Evolutionary conservation across 306 rosid species (phyloP), one percentile per base, ranked within the genome.

Genomic region (Casuarina equisetifolia): DNA sequence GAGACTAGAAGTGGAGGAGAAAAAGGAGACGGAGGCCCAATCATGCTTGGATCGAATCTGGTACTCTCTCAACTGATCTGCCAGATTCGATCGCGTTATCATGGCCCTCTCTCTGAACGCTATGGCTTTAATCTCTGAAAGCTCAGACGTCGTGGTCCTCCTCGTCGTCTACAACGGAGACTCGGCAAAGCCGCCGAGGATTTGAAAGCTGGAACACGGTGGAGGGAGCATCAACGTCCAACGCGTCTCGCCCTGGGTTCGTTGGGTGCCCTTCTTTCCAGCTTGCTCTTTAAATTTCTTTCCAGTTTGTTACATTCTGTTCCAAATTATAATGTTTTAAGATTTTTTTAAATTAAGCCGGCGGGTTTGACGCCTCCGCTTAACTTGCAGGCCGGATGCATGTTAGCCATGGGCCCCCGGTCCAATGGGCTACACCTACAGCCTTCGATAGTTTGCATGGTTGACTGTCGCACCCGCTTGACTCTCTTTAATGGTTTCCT

Each of bases 51-150:
- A 96, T 96, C 99, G 94, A 91, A 96, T 89, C 92, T 96, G 99
- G 84, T 96, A 96, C 83, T 96, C 99, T 57, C 98, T 80, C 74
- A 96, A 87, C 91, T 92, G 98, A 78, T 96, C 99, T 12, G 92
- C 99, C 78, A 96, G 97, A 92, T 96, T 96, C 89, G 99, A 96
- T 87, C 99, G 90, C 72, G 99, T 92, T 84, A 96, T 96, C 99
- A 96, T 96, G 76, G 79, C 85, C 32, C 51, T 20, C 63, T 12
- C 74, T 69, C 74, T 11, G 70, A 70, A 76, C 59, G 61, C 73
- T 76, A 63, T 78, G 45, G 73, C 83, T 81, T 76, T 84, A 81
- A 74, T 62, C 48, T 35, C 46, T 9, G 11, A 53, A 52, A 72
- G 50, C 44, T 54, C 35, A 54, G 72, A 70, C 74, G 75, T 61